A percentile compares a stretch with the other conserved stretches of the same genome.
Evolutionary conservation across 2,329 filamentous ascomycete genomes (phyloP).

Genomic region (Triangularia setosa): DNA sequence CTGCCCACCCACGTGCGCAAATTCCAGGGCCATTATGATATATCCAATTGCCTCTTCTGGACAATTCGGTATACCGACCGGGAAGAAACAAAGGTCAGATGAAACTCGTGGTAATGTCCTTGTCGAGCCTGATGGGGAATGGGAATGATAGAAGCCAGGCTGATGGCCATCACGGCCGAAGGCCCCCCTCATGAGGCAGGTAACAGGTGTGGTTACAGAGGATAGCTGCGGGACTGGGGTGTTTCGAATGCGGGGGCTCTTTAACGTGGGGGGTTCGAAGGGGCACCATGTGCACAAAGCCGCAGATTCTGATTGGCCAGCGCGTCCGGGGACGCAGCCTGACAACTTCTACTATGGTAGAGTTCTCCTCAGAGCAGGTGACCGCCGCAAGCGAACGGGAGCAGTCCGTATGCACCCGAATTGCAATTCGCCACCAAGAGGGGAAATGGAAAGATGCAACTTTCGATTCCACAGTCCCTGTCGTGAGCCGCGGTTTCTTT

Average conservation of each 20-base stretch:
- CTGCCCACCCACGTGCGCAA: not conserved
- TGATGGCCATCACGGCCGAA: not conserved
- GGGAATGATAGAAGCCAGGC: not conserved
- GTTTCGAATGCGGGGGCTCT: not conserved
- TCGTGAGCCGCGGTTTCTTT: not conserved
- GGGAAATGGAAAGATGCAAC: not conserved
- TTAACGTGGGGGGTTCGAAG: conserved; percentile 1
- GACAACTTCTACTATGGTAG: not conserved
- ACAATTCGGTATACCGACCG: not conserved
- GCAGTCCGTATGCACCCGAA: conserved; percentile 3
- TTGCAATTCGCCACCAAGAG: conserved; percentile 4
- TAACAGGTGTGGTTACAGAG: not conserved
- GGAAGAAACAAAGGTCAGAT: not conserved
- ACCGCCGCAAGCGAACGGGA: conserved; percentile 1
- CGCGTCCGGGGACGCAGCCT: not conserved
- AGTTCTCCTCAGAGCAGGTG: not conserved
- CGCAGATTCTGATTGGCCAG: not conserved
- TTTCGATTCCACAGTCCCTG: not conserved
- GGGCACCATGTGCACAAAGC: not conserved
- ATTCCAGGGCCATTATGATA: not conserved
- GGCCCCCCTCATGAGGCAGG: not conserved
- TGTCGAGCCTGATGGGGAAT: not conserved
- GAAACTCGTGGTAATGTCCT: not conserved
- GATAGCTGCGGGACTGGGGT: not conserved
- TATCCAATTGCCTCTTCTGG: not conserved